Conservation (phyloP, 192 early-diverging fungal genomes). For the Bifiguratus adelaidae region DNA sequence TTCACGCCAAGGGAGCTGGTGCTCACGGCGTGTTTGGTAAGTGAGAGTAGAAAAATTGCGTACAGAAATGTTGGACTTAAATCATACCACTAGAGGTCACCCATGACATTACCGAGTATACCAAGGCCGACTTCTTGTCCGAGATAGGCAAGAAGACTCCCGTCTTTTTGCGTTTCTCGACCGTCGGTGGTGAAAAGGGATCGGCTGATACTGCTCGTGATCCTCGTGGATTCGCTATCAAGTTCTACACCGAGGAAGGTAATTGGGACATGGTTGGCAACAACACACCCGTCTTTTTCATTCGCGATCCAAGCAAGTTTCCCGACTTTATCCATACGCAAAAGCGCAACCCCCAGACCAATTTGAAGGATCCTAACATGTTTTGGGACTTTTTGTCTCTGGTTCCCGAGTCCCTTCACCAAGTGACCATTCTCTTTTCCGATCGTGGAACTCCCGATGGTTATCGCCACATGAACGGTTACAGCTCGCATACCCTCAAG, state of each 20-base stretch:
- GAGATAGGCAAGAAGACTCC: conserved; percentile 54
- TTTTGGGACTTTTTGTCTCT: conserved; percentile 57
- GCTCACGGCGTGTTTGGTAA: conserved; percentile 71
- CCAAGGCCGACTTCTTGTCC: conserved; percentile 51
- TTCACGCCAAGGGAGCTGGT: conserved; percentile 78
- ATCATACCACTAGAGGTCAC: conserved; percentile 27
- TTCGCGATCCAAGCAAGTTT: conserved; percentile 40
- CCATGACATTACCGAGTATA: conserved; percentile 34
- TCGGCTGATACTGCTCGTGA: conserved; percentile 57
- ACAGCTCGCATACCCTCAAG: conserved; percentile 38
- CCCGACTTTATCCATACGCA: conserved; percentile 50
- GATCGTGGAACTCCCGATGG: conserved; percentile 46
- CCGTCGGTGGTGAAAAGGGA: conserved; percentile 47
- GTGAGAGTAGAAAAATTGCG: neutral
- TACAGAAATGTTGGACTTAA: neutral
- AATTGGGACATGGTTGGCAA: conserved; percentile 58
- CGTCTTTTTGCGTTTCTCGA: conserved; percentile 55
- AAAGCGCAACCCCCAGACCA: conserved; percentile 48
- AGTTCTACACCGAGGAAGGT: conserved; percentile 71
- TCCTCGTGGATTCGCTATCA: conserved; percentile 61
- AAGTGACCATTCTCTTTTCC: conserved; percentile 43
- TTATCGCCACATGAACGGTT: conserved; percentile 40
- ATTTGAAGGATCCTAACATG: conserved; percentile 35
- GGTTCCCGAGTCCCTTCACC: conserved; percentile 51
- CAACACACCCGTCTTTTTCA: conserved; percentile 56